These are phyloP conservation scores for Tylopilus sp. DNA, from an alignment of 768 basidiomycete species.

Conservation along the genomic window DNA sequence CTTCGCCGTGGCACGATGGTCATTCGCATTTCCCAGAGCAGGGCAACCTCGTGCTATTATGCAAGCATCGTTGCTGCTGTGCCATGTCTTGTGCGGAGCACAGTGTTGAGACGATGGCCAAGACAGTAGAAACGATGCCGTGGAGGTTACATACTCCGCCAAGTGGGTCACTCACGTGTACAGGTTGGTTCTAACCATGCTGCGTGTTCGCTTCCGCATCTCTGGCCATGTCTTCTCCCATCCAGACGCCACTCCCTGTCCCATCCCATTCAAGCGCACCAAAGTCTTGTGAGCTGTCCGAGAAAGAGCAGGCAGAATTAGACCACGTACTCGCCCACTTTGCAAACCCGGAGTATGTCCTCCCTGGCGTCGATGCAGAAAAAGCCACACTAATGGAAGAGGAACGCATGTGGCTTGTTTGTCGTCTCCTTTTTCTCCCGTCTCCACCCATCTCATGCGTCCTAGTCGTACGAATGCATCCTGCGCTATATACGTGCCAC, in stretches of 20 bases:
- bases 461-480: conserved; percentile 65
- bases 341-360: conserved; percentile 43
- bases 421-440: conserved; percentile 18
- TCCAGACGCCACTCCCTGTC: conserved; percentile 23
- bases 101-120: too few relatives aligned
- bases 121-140: too few relatives aligned
- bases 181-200: too few relatives aligned
- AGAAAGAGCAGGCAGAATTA: conserved; percentile 47
- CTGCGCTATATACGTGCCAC: conserved; percentile 75
- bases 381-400: conserved; percentile 51
- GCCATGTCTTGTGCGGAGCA: too few relatives aligned
- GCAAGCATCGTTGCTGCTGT: too few relatives aligned
- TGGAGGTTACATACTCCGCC: too few relatives aligned
- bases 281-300: conserved; percentile 38
- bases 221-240: conserved; percentile 7
- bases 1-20: too few relatives aligned
- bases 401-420: conserved; percentile 76
- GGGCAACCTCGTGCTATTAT: too few relatives aligned
- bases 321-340: conserved; percentile 61
- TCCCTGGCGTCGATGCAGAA: conserved; percentile 44
- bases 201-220: not conserved
- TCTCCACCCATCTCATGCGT: not conserved
- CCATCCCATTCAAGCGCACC: conserved; percentile 26
- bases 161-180: too few relatives aligned
- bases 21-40: too few relatives aligned